Evolutionary conservation across 2,329 filamentous ascomycete genomes (phyloP).

Genomic region (Xylaria hypoxylon): DNA sequence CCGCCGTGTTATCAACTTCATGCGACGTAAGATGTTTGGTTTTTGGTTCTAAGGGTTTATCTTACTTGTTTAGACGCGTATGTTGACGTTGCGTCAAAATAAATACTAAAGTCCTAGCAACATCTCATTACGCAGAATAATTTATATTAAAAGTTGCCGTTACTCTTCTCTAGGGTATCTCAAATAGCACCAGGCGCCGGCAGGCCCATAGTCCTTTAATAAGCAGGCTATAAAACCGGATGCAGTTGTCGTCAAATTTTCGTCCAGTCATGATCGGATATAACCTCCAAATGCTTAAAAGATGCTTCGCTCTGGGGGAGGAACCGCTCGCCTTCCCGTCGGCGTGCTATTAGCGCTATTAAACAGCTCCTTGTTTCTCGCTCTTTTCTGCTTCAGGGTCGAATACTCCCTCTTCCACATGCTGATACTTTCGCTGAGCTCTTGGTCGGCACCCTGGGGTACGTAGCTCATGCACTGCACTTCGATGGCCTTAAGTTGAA

Average conservation of each 20-base stretch:
- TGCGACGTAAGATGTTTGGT: background rate
- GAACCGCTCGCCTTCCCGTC: slow-evolving; percentile 27
- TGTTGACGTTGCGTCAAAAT: background rate
- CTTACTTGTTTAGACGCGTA: no score
- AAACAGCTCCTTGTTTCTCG: slow-evolving; percentile 43
- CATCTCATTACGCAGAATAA: background rate
- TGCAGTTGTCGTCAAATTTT: slow-evolving; percentile 18
- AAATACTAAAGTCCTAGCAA: background rate
- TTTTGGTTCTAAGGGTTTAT: background rate
- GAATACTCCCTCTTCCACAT: slow-evolving; percentile 72
- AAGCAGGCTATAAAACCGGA: slow-evolving; percentile 9
- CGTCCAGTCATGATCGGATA: slow-evolving; percentile 18
- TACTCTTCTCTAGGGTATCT: slow-evolving; percentile 33
- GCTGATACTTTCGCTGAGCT: slow-evolving; percentile 68
- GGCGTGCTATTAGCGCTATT: slow-evolving; percentile 25
- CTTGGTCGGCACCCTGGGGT: slow-evolving; percentile 63
- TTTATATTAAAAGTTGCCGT: background rate
- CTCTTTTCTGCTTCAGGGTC: slow-evolving; percentile 61
- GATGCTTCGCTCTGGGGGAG: background rate
- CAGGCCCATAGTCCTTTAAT: background rate
- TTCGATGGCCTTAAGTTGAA: slow-evolving; percentile 72
- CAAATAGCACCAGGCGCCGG: slow-evolving; percentile 17
- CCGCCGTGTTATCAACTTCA: background rate
- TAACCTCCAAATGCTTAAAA: background rate
- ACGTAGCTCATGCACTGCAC: slow-evolving; percentile 64